Conservation (phyloP, 331 rosid species). For the Rhamnella rubrinervis region DNA sequence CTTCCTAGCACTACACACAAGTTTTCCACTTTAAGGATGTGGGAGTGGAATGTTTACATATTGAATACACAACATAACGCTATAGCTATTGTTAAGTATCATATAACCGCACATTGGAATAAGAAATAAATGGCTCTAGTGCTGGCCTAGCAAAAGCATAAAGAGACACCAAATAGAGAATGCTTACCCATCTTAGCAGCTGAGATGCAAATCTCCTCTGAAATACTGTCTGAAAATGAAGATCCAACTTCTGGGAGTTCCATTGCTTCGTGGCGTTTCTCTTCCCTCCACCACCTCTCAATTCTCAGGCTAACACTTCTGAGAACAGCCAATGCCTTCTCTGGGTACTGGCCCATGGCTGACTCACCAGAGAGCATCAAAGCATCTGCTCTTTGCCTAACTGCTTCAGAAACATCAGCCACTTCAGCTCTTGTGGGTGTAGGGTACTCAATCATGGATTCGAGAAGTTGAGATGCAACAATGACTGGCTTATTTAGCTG, state of each 20-base stretch:
- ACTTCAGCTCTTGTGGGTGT: slow-evolving; percentile 99
- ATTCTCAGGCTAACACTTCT: slow-evolving; percentile 97
- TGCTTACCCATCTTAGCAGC: slow-evolving; percentile 98
- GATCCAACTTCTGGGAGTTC: slow-evolving; percentile 67
- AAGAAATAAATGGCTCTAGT: not conserved
- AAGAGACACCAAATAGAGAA: slow-evolving; percentile 20
- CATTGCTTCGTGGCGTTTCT: slow-evolving; percentile 83
- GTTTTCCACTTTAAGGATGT: not conserved
- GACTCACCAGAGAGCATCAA: slow-evolving; percentile 99
- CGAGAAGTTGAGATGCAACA: slow-evolving; percentile 98
- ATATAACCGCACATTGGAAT: too few relatives aligned
- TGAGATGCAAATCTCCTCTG: slow-evolving; percentile 91
- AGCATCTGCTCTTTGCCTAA: slow-evolving; percentile 98
- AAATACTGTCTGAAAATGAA: slow-evolving; percentile 76
- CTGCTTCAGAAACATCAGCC: slow-evolving; percentile 99
- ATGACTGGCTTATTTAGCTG: slow-evolving; percentile 94
- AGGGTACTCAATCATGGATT: slow-evolving; percentile 98
- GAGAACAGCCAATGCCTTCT: slow-evolving; percentile 87
- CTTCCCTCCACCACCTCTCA: slow-evolving; percentile 99
- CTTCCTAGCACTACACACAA: too few relatives aligned
- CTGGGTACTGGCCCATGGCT: slow-evolving; percentile 99
- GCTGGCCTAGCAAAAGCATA: slow-evolving; percentile 8
- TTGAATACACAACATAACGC: not conserved
- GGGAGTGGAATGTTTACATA: not conserved
- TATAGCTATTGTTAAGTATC: not conserved